phyloP scores from a whole-genome alignment of 176 grass and related monocot species.

The Triticum aestivum region IWGSC_CS_RefSeq_v2.1 NC_057811.1:349857899-349858398 shows the following conservation, averaged over 20 bases:
- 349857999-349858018: background rate
- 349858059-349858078: background rate
- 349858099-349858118: conserved; percentile 83
- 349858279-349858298: background rate
- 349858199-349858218: conserved; percentile 75
- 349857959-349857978: background rate
- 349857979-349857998: background rate
- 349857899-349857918: background rate
- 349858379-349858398: conserved; percentile 71
- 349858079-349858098: background rate
- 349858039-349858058: background rate
- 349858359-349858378: conserved; percentile 65
- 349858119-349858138: conserved; percentile 78
- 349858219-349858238: conserved; percentile 88
- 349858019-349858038: background rate
- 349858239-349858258: background rate
- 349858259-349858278: background rate
- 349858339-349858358: conserved; percentile 70
- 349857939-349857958: background rate
- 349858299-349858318: conserved; percentile 20
- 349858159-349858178: conserved; percentile 83
- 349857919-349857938: background rate
- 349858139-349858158: conserved; percentile 63
- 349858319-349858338: conserved; percentile 61
- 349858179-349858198: conserved; percentile 64